Percentiles rank a stretch among this genome's conserved stretches.
Evolutionary conservation across 2,329 filamentous ascomycete species (phyloP).

Genomic region (Podosphaera fusca): DNA sequence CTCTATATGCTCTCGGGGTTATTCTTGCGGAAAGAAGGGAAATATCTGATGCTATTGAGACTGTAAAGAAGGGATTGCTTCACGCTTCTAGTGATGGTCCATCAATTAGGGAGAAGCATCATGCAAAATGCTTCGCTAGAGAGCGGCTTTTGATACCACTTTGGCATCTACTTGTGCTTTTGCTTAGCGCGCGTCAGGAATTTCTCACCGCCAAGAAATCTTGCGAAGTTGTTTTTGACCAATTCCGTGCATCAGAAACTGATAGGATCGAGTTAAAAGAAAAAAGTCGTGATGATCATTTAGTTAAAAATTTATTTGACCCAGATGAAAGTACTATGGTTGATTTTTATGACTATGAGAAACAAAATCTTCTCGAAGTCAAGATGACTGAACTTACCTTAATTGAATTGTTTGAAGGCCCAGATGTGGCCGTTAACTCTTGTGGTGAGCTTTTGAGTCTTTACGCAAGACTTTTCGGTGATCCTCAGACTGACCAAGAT

Average conservation of each 20-base stretch:
- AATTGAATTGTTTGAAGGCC: constrained; percentile 61
- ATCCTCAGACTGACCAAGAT: constrained; percentile 21
- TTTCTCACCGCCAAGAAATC: constrained; percentile 58
- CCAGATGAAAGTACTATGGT: constrained; percentile 34
- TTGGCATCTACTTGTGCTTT: constrained; percentile 75
- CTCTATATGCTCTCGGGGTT: constrained; percentile 59
- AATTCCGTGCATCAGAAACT: constrained; percentile 45
- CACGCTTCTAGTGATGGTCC: constrained; percentile 23
- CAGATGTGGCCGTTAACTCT: constrained; percentile 67
- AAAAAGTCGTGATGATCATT: constrained; percentile 44
- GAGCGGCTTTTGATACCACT: constrained; percentile 50
- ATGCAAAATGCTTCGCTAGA: constrained; percentile 20
- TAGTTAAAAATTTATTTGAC: constrained; percentile 24
- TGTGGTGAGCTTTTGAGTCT: constrained; percentile 66
- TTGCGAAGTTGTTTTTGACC: constrained; percentile 78
- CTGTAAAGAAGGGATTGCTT: constrained; percentile 54
- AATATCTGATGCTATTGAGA: constrained; percentile 55
- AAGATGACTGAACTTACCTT: constrained; percentile 87
- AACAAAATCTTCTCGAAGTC: constrained; percentile 70
- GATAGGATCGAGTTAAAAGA: neutral
- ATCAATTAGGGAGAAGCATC: constrained; percentile 10
- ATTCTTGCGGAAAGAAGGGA: constrained; percentile 76
- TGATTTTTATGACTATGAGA: constrained; percentile 64
- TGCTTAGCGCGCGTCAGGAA: constrained; percentile 71
- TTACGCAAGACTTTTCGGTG: constrained; percentile 61